Evolutionary conservation across 768 basidiomycete species (phyloP).

Genomic region (Boletus eberwhitei): DNA sequence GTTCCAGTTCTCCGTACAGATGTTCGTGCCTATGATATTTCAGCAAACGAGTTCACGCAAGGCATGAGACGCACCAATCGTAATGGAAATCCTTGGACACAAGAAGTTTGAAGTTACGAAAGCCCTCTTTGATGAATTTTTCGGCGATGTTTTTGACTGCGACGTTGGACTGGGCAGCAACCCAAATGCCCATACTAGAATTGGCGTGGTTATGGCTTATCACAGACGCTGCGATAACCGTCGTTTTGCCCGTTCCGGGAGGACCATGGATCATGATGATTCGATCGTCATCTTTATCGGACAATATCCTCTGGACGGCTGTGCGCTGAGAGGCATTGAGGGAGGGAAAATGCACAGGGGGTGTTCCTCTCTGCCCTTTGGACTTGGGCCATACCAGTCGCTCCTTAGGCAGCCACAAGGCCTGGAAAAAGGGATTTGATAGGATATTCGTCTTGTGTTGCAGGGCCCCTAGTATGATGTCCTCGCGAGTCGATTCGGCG

Average conservation of each 20-base stretch:
- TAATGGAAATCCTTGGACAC: slow-evolving; percentile 46
- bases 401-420: slow-evolving; percentile 27
- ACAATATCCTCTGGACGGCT: slow-evolving; percentile 33
- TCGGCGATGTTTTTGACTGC: slow-evolving; percentile 54
- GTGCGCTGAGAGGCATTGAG: slow-evolving; percentile 28
- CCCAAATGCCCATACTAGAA: slow-evolving; percentile 30
- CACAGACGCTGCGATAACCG: slow-evolving; percentile 39
- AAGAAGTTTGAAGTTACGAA: slow-evolving; percentile 38
- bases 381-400: slow-evolving; percentile 14
- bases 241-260: slow-evolving; percentile 45
- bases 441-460: slow-evolving; percentile 16
- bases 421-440: slow-evolving; percentile 23
- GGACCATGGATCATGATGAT: slow-evolving; percentile 34
- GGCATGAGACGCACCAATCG: slow-evolving; percentile 36
- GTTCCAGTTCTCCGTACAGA: slow-evolving; percentile 37
- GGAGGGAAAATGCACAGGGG: background rate
- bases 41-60: background rate
- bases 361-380: background rate
- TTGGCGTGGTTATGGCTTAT: slow-evolving; percentile 17
- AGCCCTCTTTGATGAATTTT: slow-evolving; percentile 34
- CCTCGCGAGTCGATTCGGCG: slow-evolving; percentile 42
- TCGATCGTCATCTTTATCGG: slow-evolving; percentile 16
- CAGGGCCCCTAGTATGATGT: slow-evolving; percentile 22
- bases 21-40: slow-evolving; percentile 45
- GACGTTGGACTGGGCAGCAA: slow-evolving; percentile 49